phyloP scores from a whole-genome alignment of 2,329 filamentous ascomycete species.

The Monilinia polystroma region DNA sequence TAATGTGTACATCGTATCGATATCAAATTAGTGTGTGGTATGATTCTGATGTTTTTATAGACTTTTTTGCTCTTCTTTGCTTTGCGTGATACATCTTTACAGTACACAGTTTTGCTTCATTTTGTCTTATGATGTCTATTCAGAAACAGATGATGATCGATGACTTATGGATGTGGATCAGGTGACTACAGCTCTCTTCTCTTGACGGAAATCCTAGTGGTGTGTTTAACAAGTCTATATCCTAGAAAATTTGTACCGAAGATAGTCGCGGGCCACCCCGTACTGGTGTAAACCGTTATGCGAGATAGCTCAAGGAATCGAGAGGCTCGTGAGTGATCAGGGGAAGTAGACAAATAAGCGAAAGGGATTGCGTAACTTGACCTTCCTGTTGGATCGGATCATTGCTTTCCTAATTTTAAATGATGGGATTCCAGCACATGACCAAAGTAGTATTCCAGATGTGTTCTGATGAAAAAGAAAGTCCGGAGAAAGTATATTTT shows the following conservation, averaged over 20 bases:
- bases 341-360: not conserved
- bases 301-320: not conserved
- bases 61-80: not conserved
- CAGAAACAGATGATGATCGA: not conserved
- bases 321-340: not conserved
- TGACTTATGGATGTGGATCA: no score
- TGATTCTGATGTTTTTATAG: not conserved
- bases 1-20: no score
- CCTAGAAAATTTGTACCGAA: not conserved
- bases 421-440: not conserved
- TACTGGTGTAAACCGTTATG: not conserved
- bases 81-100: no score
- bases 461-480: not conserved
- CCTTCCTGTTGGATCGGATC: not conserved
- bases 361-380: not conserved
- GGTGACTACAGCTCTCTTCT: not conserved
- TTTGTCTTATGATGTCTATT: not conserved
- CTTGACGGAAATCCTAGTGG: not conserved
- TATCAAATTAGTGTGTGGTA: no score
- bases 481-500: not conserved
- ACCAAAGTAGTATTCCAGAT: not conserved
- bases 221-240: not conserved
- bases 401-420: not conserved
- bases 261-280: not conserved
- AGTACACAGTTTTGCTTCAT: not conserved